Percentiles rank a stretch among this genome's conserved stretches.
Conservation (phyloP, 2,329 filamentous ascomycete species). For the Aurifilum marmelostoma region DNA sequence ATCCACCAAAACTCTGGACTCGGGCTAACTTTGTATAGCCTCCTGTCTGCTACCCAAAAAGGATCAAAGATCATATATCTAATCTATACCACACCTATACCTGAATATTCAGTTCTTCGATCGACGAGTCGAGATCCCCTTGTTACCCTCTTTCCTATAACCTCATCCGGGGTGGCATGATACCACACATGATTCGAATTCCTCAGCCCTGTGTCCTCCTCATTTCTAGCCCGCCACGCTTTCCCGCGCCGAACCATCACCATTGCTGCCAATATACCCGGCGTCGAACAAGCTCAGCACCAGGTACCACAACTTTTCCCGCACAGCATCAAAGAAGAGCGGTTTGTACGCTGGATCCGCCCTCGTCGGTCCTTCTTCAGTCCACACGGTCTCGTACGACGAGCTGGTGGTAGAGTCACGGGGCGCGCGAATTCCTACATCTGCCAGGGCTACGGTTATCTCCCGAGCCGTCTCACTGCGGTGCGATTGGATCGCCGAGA, state of each 20-base stretch:
- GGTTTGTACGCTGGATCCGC: background rate
- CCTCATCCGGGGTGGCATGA: slow-evolving; percentile 18
- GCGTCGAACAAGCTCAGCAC: slow-evolving; percentile 19
- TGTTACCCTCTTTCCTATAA: slow-evolving; percentile 16
- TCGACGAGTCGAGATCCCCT: slow-evolving; percentile 16
- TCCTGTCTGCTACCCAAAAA: background rate
- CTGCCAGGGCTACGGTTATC: slow-evolving; percentile 15
- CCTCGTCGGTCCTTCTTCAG: background rate
- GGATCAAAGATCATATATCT: background rate
- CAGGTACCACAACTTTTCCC: slow-evolving; percentile 19
- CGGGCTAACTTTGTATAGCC: slow-evolving; percentile 13
- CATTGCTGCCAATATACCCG: slow-evolving; percentile 14
- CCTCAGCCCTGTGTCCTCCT: slow-evolving; percentile 19
- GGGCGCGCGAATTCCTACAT: slow-evolving; percentile 6
- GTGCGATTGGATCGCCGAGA: slow-evolving; percentile 11
- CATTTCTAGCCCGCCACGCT: background rate
- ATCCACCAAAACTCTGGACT: slow-evolving; percentile 11
- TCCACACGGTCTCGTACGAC: background rate
- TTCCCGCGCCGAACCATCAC: slow-evolving; percentile 15
- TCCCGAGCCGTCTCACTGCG: slow-evolving; percentile 11
- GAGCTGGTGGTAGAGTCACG: background rate
- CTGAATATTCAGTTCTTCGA: background rate
- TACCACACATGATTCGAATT: slow-evolving; percentile 22
- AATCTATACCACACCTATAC: background rate
- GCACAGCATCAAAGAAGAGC: slow-evolving; percentile 16